Evolutionary conservation across 768 basidiomycete species (phyloP), one percentile per base, ranked within the genome.

Genomic region (Russula sp.): DNA sequence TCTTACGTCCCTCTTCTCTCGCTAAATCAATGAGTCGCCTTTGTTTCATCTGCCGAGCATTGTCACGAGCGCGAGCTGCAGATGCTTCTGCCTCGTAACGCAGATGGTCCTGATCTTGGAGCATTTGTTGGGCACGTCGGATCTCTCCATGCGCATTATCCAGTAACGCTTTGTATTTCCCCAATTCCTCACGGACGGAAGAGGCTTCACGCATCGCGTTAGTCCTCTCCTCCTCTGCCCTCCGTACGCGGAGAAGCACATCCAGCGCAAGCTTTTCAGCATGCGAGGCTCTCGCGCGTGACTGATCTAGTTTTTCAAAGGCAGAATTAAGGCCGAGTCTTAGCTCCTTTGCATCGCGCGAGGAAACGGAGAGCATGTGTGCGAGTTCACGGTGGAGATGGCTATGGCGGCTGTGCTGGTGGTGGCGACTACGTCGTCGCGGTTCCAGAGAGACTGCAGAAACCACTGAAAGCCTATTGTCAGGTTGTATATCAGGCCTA

Each of bases 191-290:
- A 46, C 70, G 69, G 3, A 72, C 70, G 39, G 74, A 70, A 13
- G 73, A 70, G 0, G 71, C 65, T 3, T 80, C 77, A 22, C 74
- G 74, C 63, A 79, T 76, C 1, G 78, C 69, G 13, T 69, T 68
- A 7, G 73, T 63, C 43, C 78, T 74, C 38, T 72, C 74, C 13
- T 78, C 76, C 32, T 75, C 77, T 10, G 74, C 75, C 43, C 72
- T 69, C 50, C 74, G 75, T 58, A 81, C 70, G 29, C 75, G 73
- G 56, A 72, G 70, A 25, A 77, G 78, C 63, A 79, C 73, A 49
- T 79, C 79, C 47, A 78, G 70, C n/a, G 78, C 78, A 42, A 78
- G 75, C 43, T 72, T 72, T 63, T 80, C 79, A n/a, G 79, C 77
- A 29, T 75, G 71, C 34, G 73, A 73, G 25, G 77, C 79, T 57